A percentile compares a stretch with the other conserved stretches of the same genome.
Evolutionary conservation across 495 filamentous ascomycete species (phyloP).

Genomic region (Penicillium desertorum): DNA sequence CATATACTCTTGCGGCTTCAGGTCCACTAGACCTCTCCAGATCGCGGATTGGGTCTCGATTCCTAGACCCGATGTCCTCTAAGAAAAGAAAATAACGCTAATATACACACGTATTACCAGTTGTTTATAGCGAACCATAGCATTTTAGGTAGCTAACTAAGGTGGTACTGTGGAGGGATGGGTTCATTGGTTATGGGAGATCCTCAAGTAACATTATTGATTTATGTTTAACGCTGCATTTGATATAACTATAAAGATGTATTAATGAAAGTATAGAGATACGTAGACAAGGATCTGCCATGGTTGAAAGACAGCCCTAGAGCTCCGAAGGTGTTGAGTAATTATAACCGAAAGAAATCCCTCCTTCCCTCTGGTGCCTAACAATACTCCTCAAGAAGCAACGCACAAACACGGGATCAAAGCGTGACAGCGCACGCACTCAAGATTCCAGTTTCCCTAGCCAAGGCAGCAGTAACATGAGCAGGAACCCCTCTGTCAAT

Average conservation of each 20-base stretch:
- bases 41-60: too few relatives aligned
- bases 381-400: background rate
- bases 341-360: background rate
- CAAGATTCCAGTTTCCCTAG: conserved; percentile 57
- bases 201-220: too few relatives aligned
- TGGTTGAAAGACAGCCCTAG: conserved; percentile 1
- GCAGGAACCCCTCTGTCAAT: conserved; percentile 57
- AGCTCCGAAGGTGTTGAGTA: background rate
- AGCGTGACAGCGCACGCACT: conserved; percentile 59
- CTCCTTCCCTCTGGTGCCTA: background rate
- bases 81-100: too few relatives aligned
- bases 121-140: too few relatives aligned
- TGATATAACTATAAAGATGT: background rate
- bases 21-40: too few relatives aligned
- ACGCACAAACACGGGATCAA: conserved; percentile 15
- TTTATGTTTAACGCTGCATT: too few relatives aligned
- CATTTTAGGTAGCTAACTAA: too few relatives aligned
- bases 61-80: too few relatives aligned
- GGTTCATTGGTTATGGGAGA: too few relatives aligned
- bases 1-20: too few relatives aligned
- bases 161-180: too few relatives aligned
- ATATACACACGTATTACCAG: too few relatives aligned
- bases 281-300: background rate
- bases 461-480: conserved; percentile 55
- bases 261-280: background rate